These are phyloP conservation scores for Polyporus arcularius DNA, from an alignment of 768 basidiomycete species.

Conservation along the genomic window DNA sequence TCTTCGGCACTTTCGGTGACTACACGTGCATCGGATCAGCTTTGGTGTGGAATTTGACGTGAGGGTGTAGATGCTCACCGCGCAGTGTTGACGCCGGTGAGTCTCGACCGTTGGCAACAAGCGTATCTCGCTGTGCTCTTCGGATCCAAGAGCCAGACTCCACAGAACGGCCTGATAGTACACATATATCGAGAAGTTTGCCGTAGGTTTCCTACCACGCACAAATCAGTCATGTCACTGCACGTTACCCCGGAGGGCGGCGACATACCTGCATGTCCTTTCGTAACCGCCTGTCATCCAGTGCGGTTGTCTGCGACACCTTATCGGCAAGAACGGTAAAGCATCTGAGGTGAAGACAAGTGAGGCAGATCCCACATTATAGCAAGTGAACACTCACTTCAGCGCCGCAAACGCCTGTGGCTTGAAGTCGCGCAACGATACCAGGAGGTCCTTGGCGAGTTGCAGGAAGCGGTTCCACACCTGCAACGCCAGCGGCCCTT, in stretches of 20 bases:
- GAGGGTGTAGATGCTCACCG: conserved; percentile 37
- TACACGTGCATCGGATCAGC: conserved; percentile 2
- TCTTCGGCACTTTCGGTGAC: conserved; percentile 49
- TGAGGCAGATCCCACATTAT: neutral
- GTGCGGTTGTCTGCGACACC: conserved; percentile 82
- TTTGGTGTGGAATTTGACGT: neutral
- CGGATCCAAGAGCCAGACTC: conserved; percentile 84
- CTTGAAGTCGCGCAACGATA: conserved; percentile 66
- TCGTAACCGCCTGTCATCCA: conserved; percentile 85
- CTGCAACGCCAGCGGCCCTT: conserved; percentile 90
- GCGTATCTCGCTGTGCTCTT: conserved; percentile 61
- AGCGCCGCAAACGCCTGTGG: conserved; percentile 70
- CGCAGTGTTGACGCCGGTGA: conserved; percentile 68
- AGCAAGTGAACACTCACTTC: conserved; percentile 51
- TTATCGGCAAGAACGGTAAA: conserved; percentile 80
- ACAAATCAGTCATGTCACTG: neutral
- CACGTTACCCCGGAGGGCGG: neutral
- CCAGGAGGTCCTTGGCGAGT: conserved; percentile 77
- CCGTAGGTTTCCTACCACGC: conserved; percentile 72
- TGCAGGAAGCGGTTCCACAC: conserved; percentile 84
- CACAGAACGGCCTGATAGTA: conserved; percentile 71
- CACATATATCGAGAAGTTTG: conserved; percentile 80
- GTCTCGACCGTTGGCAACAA: conserved; percentile 65
- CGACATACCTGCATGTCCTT: conserved; percentile 79
- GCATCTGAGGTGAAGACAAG: conserved; percentile 49